Percentiles rank a stretch among this genome's conserved stretches.
Conservation (phyloP, 148 eudicot species). For the Silene conica region DNA sequence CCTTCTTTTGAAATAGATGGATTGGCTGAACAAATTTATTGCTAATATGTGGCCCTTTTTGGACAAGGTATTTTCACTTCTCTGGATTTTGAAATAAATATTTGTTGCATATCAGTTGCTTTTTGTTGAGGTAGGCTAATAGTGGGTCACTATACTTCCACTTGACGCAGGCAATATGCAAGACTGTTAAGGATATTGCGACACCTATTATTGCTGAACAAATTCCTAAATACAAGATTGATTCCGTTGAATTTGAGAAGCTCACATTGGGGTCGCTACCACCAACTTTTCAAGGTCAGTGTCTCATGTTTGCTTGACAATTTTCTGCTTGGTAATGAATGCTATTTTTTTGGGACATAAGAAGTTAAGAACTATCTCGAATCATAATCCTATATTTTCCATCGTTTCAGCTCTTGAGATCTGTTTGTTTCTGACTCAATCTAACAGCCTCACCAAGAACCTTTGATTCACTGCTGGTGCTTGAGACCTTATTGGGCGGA, state of each 20-base stretch:
- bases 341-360: background rate
- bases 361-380: background rate
- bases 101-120: constrained; percentile 9
- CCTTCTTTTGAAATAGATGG: constrained; percentile 47
- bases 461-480: no score
- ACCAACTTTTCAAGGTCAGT: constrained; percentile 81
- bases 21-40: constrained; percentile 87
- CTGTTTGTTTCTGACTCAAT: background rate
- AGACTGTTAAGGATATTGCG: constrained; percentile 65
- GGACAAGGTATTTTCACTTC: constrained; percentile 54
- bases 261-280: constrained; percentile 79
- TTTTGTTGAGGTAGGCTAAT: background rate
- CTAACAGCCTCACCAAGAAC: background rate
- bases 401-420: background rate
- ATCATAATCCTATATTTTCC: background rate
- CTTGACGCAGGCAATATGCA: constrained; percentile 70
- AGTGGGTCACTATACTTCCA: background rate
- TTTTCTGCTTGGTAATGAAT: background rate
- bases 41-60: constrained; percentile 83
- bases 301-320: background rate
- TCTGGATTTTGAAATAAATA: background rate
- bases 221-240: constrained; percentile 81
- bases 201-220: constrained; percentile 87
- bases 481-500: no score
- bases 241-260: constrained; percentile 67